phyloP scores from a whole-genome alignment of 116 monocot species.

The Phalaenopsis hybrid region DNA sequence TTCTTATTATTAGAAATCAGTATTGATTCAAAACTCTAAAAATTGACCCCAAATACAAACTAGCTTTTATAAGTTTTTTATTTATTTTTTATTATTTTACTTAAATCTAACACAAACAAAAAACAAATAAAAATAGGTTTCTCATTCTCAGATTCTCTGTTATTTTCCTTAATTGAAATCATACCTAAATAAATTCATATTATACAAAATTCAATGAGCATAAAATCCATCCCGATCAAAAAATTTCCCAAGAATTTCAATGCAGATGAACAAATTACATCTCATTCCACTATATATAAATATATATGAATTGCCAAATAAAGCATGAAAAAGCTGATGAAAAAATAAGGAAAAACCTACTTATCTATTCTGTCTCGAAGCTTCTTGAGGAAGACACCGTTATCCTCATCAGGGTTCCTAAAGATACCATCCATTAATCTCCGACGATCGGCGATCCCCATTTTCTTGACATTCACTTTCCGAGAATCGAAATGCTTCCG shows the following conservation, averaged over 20 bases:
- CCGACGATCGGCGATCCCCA: constrained; percentile 44
- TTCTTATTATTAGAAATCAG: neutral
- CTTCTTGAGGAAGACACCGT: constrained; percentile 58
- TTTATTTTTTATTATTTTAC: neutral
- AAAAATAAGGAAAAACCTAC: constrained; percentile 19
- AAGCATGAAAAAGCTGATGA: too few species aligned
- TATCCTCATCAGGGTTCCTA: constrained; percentile 63
- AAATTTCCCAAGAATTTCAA: too few species aligned
- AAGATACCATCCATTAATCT: constrained; percentile 67
- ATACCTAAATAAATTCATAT: too few species aligned
- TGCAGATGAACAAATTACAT: too few species aligned
- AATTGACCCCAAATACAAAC: neutral
- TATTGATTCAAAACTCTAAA: neutral
- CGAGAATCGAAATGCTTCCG: constrained; percentile 7
- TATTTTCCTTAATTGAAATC: too few species aligned
- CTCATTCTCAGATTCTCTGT: too few species aligned
- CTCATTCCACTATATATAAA: too few species aligned
- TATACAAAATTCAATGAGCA: too few species aligned
- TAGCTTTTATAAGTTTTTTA: neutral
- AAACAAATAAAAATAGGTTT: neutral
- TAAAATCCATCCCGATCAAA: too few species aligned
- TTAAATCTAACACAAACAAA: neutral
- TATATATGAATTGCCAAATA: too few species aligned
- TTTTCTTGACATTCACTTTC: constrained; percentile 55
- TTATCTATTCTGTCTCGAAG: constrained; percentile 58